Evolutionary conservation across 352 stramenopile genomes (phyloP), one percentile per base, ranked within the genome.

Genomic region (Phytophthora colocasiae): DNA sequence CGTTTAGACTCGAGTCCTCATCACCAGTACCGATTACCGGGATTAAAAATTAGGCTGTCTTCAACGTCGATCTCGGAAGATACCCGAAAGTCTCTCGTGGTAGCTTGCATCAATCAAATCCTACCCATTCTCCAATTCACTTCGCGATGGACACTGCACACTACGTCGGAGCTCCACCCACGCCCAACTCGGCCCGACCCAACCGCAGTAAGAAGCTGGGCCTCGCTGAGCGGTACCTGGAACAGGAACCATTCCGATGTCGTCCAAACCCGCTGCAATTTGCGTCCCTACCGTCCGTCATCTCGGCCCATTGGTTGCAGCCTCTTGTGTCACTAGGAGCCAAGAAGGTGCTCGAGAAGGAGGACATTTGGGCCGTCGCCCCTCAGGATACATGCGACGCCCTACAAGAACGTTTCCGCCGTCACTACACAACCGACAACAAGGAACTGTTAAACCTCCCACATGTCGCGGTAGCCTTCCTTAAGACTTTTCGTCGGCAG

Each of bases 251-350:
- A 7, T 66, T 76, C 31, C 63, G 61, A 56, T 6, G 29, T 44
- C 47, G 66, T n/a, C 40, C 41, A 14, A 86, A 81, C 64, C 77
- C 74, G 17, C 54, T 86, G 52, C 53, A 70, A 10, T 55, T 48
- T 15, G 77, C 74, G 27, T 82, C 71, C n/a, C 12, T 76, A 27
- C 1, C 43, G 29, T 72, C 68, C 29, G 46, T 76, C 15, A 41
- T 76, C 9, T 66, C 60, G 12, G 68, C 68, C 1, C 52, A 76
- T 19, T 83, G 74, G 71, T 36, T 73, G 40, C 62, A 77, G 46
- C 62, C 71, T 17, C 54, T 83, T 32, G 46, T 82, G 34, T 73
- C 69, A 9, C 38, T 75, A 2, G 67, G 70, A 5, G 63, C 72
- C 24, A 55, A 72, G 7, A 76, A 78, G 27, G 52, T 74, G 17